Evolutionary conservation across 2,329 filamentous ascomycete species (phyloP).

Genomic region (Phoma sp.): DNA sequence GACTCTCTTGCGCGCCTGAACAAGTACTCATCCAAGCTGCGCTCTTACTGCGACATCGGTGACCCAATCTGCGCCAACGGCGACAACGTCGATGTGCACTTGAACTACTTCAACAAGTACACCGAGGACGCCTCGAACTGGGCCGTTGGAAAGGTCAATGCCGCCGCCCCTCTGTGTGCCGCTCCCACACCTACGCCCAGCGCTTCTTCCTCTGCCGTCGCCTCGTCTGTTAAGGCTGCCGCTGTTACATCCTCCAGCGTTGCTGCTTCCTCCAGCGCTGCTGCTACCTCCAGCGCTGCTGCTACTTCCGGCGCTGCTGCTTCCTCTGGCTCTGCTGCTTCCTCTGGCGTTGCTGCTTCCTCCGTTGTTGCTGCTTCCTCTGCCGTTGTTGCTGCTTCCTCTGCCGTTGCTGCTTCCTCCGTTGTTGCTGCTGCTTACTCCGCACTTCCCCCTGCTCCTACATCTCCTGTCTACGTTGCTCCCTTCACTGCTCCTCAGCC

Average conservation of each 20-base stretch:
- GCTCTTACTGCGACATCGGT: conserved; percentile 66
- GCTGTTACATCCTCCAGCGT: conserved; percentile 1
- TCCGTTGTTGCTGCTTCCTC: conserved; percentile 22
- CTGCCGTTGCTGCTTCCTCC: background rate
- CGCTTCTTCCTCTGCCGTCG: conserved; percentile 25
- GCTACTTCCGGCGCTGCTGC: conserved; percentile 25
- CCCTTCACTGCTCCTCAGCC: conserved; percentile 24
- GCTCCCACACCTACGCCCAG: conserved; percentile 26
- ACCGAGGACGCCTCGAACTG: conserved; percentile 30
- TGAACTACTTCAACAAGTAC: conserved; percentile 58
- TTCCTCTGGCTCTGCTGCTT: conserved; percentile 26
- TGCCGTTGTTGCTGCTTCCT: conserved; percentile 11
- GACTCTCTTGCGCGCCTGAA: conserved; percentile 26
- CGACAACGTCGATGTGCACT: conserved; percentile 61
- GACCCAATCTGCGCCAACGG: conserved; percentile 70
- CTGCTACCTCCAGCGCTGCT: conserved; percentile 3
- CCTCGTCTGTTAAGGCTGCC: conserved; percentile 21
- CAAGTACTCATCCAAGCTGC: conserved; percentile 55
- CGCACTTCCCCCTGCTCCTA: conserved; percentile 26
- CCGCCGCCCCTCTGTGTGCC: conserved; percentile 27
- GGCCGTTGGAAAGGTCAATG: conserved; percentile 32
- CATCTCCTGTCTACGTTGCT: conserved; percentile 28
- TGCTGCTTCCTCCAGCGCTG: conserved; percentile 2
- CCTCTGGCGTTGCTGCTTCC: conserved; percentile 20
- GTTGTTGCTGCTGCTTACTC: background rate